phyloP scores from a whole-genome alignment of 176 grass and related monocot genomes.

The Oryza punctata region DNA sequence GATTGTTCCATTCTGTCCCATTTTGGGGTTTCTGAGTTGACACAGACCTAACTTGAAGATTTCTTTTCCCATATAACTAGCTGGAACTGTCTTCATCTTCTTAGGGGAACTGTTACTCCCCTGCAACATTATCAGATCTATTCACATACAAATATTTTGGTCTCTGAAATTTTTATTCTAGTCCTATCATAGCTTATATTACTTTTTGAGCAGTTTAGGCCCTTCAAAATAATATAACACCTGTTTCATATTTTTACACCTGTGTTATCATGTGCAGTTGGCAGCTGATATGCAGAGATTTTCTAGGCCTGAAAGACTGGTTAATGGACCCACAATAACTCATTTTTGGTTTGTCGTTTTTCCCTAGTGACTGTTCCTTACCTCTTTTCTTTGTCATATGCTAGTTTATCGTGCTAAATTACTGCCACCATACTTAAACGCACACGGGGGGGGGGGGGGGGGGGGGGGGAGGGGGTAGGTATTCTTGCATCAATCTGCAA shows the following conservation, averaged over 20 bases:
- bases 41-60: not conserved
- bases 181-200: not conserved
- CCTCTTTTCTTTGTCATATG: not conserved
- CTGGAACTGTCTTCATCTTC: not conserved
- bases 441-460: too few species aligned
- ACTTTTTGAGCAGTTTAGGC: not conserved
- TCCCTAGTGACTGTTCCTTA: slow-evolving; percentile 27
- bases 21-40: not conserved
- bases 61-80: not conserved
- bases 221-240: slow-evolving; percentile 28
- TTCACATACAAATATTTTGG: not conserved
- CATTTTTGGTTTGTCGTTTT: slow-evolving; percentile 88
- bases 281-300: slow-evolving; percentile 98
- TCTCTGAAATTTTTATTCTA: slow-evolving; percentile 1
- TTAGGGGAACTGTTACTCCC: not conserved
- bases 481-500: not conserved
- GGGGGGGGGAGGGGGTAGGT: not conserved
- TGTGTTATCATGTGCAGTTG: slow-evolving; percentile 63
- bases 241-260: slow-evolving; percentile 37
- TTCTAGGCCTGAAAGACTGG: slow-evolving; percentile 92
- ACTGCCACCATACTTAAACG: slow-evolving; percentile 5
- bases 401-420: slow-evolving; percentile 2
- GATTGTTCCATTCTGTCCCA: not conserved
- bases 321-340: slow-evolving; percentile 95
- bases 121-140: not conserved